phyloP scores from a whole-genome alignment of 106 monocot species.

The Vanilla planifolia region DNA sequence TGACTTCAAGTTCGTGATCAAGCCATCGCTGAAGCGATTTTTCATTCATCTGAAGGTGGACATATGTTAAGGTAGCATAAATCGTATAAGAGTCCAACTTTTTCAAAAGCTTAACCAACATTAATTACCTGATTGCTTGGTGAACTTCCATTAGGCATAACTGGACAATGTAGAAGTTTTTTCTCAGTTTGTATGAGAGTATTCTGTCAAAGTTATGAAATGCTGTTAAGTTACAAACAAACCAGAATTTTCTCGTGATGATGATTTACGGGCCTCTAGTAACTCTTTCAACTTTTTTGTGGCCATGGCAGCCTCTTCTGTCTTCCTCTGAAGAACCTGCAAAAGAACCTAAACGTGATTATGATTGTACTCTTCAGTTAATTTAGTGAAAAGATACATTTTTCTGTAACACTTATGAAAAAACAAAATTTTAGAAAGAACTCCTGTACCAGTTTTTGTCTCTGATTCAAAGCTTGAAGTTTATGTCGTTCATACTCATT shows the following conservation, averaged over 20 bases:
- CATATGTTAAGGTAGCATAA: background rate
- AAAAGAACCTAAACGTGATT: background rate
- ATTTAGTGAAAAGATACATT: background rate
- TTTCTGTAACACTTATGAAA: background rate
- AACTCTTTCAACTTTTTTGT: slow-evolving; percentile 92
- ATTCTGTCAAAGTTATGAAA: background rate
- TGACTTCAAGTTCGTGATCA: slow-evolving; percentile 92
- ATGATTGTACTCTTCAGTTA: background rate
- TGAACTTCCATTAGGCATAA: slow-evolving; percentile 56
- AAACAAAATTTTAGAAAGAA: slow-evolving; percentile 1
- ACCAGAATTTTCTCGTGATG: slow-evolving; percentile 64
- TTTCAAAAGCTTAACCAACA: background rate
- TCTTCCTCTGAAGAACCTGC: slow-evolving; percentile 95
- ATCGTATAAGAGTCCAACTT: background rate
- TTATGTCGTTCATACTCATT: slow-evolving; percentile 97
- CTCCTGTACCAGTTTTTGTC: slow-evolving; percentile 70
- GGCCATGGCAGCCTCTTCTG: slow-evolving; percentile 97
- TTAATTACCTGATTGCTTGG: slow-evolving; percentile 40
- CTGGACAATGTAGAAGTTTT: slow-evolving; percentile 27
- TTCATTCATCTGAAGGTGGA: slow-evolving; percentile 60
- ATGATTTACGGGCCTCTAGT: slow-evolving; percentile 80
- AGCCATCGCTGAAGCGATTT: slow-evolving; percentile 86
- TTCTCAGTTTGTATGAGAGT: background rate
- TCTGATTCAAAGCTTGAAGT: slow-evolving; percentile 91
- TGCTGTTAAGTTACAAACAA: slow-evolving; percentile 6